Evolutionary conservation across 1,139 yeast genomes (phyloP), one percentile per base, ranked within the genome.

Genomic region (Suhomyces choctaworum): DNA sequence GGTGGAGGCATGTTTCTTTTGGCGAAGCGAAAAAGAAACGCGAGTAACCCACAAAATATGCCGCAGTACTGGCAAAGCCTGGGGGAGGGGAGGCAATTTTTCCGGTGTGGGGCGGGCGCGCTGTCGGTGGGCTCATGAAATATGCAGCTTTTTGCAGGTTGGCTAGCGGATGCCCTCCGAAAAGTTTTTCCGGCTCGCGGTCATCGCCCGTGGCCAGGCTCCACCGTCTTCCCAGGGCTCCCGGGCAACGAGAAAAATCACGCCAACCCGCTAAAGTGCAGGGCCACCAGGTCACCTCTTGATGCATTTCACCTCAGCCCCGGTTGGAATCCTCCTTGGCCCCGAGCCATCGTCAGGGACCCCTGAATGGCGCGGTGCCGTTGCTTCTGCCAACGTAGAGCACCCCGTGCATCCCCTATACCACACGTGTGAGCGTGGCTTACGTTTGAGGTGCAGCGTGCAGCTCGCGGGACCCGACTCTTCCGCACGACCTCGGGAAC

Each of bases 61-160:
- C 17, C 22, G 14, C n/a, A 13, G 22, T 7, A n/a, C 13, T 8
- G 25, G 25, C 31, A 22, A 28, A 5, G 14, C 6, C 20, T 17
- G 20, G 20, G 20, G 20, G 20, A 25, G 21, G 27, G 27, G 28
- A 25, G 9, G 9, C n/a, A 30, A 33, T 35, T 35, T 31, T 35
- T 35, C 38, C 38, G 38, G 25, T 31, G 38, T 35, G 38, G 29
- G 34, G 38, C 31, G 14, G 9, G 21, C 15, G 20, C 8, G 20
- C 7, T 16, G 32, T 22, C 27, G 27, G 27, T n/a, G 17, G 14
- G 26, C 26, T 13, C 16, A 22, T 9, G 24, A 11, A 19, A 10
- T 14, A 23, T 11, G 10, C 21, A 13, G 20, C 17, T 3, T 4
- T 25, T 29, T 26, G 25, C 37, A 29, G 22, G 34, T 22, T 27